A percentile compares a stretch with the other conserved stretches of the same genome.
Conservation (phyloP, 2,329 filamentous ascomycete genomes). For the Gliomastix tumulicola region DNA sequence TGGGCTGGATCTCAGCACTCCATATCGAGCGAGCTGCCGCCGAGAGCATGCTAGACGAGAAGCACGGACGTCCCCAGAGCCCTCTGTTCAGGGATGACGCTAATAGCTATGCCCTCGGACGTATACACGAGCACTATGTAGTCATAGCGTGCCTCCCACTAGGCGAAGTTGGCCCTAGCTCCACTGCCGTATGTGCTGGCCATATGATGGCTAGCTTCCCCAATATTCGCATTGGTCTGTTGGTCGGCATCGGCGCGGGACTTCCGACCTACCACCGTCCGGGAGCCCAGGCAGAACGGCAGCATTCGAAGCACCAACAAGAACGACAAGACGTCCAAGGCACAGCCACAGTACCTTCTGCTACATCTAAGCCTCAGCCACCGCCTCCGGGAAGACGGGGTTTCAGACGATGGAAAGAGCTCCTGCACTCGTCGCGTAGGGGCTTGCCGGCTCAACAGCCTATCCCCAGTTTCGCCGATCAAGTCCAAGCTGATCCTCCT, state of each 20-base stretch:
- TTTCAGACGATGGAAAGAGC: too few relatives aligned
- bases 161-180: conserved; percentile 14
- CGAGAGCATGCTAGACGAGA: conserved; percentile 8
- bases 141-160: conserved; percentile 19
- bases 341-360: too few relatives aligned
- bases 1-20: conserved; percentile 11
- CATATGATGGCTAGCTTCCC: conserved; percentile 24
- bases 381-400: too few relatives aligned
- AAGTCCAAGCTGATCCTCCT: too few relatives aligned
- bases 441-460: too few relatives aligned
- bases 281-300: too few relatives aligned
- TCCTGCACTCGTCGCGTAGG: too few relatives aligned
- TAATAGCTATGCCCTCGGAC: conserved; percentile 18
- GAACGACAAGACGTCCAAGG: too few relatives aligned
- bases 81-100: neutral
- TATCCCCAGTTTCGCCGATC: too few relatives aligned
- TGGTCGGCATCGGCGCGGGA: conserved; percentile 13
- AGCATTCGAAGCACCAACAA: too few relatives aligned
- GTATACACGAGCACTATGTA: conserved; percentile 20
- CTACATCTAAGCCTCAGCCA: too few relatives aligned
- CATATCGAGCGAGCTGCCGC: conserved; percentile 8
- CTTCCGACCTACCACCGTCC: too few relatives aligned
- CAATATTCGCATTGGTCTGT: conserved; percentile 11
- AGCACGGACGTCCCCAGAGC: conserved; percentile 1
- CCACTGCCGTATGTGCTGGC: conserved; percentile 19